Conservation (phyloP, 164 flowering plant genomes). For the Magnolia sinica region DNA sequence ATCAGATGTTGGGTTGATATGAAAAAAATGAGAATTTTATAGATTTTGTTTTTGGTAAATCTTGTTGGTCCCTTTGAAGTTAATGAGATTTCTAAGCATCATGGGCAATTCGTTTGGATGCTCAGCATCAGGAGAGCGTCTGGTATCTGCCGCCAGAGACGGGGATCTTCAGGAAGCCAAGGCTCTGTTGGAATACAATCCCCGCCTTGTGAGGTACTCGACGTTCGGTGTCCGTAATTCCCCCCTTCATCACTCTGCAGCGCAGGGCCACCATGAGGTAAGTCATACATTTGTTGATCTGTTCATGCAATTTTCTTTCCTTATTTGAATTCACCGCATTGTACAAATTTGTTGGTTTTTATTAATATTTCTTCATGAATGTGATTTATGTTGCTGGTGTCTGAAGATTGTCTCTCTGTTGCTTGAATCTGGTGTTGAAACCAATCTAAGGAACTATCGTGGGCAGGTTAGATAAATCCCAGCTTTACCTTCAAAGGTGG, state of each 20-base stretch:
- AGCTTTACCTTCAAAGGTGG: too few relatives aligned
- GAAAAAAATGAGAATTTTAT: too few relatives aligned
- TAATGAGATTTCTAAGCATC: constrained; percentile 58
- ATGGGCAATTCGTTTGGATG: constrained; percentile 92
- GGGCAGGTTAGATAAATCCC: constrained; percentile 61
- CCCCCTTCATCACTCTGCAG: constrained; percentile 93
- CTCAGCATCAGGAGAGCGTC: constrained; percentile 90
- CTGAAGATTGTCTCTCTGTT: constrained; percentile 74
- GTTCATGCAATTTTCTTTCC: background rate
- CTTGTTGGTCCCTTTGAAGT: constrained; percentile 2
- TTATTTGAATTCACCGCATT: background rate
- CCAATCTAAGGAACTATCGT: constrained; percentile 85
- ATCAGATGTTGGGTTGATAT: too few relatives aligned
- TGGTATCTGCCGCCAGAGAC: constrained; percentile 97
- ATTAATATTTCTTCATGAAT: background rate
- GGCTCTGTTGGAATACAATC: constrained; percentile 85
- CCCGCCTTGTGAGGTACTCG: constrained; percentile 80
- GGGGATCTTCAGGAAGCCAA: constrained; percentile 94
- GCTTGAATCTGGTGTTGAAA: constrained; percentile 87
- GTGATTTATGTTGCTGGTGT: background rate
- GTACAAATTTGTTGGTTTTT: background rate
- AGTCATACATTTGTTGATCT: background rate
- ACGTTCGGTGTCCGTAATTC: constrained; percentile 96
- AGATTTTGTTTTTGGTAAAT: background rate
- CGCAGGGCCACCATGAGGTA: constrained; percentile 98